phyloP scores from a whole-genome alignment of 2,329 filamentous ascomycete genomes.

The Calonectria pseudoreteaudii region DNA sequence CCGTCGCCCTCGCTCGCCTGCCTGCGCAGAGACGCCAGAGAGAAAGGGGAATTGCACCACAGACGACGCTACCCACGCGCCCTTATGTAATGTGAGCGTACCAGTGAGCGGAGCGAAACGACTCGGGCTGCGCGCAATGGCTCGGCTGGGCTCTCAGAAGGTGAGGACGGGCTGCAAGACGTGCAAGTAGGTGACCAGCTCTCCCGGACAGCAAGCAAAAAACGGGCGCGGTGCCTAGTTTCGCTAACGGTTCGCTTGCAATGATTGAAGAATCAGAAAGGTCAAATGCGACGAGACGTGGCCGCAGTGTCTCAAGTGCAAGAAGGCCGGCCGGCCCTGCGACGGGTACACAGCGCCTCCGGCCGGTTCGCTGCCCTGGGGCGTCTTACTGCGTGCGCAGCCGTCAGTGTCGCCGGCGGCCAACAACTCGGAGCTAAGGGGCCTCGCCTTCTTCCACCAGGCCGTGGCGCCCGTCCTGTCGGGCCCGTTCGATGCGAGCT shows the following conservation, averaged over 20 bases:
- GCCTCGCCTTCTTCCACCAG: constrained; percentile 52
- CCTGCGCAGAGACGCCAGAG: background rate
- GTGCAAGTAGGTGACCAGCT: constrained; percentile 60
- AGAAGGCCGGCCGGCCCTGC: constrained; percentile 63
- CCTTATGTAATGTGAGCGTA: background rate
- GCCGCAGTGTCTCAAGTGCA: constrained; percentile 63
- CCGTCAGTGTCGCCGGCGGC: constrained; percentile 34
- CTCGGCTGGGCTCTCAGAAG: constrained; percentile 46
- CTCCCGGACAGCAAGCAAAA: too few species aligned
- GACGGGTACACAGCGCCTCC: constrained; percentile 63
- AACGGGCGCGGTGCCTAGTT: background rate
- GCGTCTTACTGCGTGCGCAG: constrained; percentile 47
- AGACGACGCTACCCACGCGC: background rate
- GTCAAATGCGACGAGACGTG: constrained; percentile 69
- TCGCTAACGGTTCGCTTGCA: background rate
- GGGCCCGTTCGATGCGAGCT: constrained; percentile 51
- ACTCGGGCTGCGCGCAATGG: constrained; percentile 30
- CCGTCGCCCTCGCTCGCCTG: background rate
- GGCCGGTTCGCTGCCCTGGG: constrained; percentile 47
- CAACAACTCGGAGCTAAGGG: constrained; percentile 45
- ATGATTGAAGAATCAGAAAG: constrained; percentile 58
- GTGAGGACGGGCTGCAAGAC: constrained; percentile 63
- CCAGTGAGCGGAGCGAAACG: background rate
- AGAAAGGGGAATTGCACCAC: background rate
- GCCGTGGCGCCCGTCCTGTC: constrained; percentile 51